Percentiles rank a stretch among this genome's conserved stretches.
phyloP scores from a whole-genome alignment of 352 stramenopile genomes.

The Phytophthora pisi region DNA sequence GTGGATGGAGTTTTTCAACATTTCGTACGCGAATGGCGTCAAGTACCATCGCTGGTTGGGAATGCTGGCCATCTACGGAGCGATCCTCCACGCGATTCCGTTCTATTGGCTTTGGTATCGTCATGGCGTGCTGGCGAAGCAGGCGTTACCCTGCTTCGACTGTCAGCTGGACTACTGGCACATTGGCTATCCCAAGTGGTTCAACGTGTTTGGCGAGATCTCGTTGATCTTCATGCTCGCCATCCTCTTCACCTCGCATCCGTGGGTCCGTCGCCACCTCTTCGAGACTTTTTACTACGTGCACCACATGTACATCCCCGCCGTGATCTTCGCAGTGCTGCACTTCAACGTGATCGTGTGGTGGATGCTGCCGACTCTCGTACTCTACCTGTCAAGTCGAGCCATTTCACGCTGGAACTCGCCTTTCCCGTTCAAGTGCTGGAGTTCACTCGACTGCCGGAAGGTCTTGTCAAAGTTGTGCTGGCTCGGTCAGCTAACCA shows the following conservation, averaged over 20 bases:
- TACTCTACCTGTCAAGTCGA: slow-evolving; percentile 59
- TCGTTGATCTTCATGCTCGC: slow-evolving; percentile 51
- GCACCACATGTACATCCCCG: slow-evolving; percentile 61
- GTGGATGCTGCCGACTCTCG: slow-evolving; percentile 56
- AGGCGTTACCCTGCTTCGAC: slow-evolving; percentile 58
- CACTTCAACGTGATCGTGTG: slow-evolving; percentile 57
- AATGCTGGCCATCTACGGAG: slow-evolving; percentile 42
- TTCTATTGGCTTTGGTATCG: slow-evolving; percentile 59
- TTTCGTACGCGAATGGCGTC: slow-evolving; percentile 65
- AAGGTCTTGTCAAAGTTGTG: slow-evolving; percentile 55
- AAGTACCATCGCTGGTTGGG: slow-evolving; percentile 74
- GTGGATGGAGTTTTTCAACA: slow-evolving; percentile 71
- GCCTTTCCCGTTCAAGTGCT: slow-evolving; percentile 39
- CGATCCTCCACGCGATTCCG: slow-evolving; percentile 42
- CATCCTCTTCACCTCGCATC: slow-evolving; percentile 49
- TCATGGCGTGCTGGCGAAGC: slow-evolving; percentile 37
- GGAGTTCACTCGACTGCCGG: slow-evolving; percentile 36
- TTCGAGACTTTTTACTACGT: slow-evolving; percentile 69
- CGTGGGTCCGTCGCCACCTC: slow-evolving; percentile 49
- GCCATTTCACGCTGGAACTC: slow-evolving; percentile 53
- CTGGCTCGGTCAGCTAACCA: slow-evolving; percentile 32
- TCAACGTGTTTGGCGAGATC: slow-evolving; percentile 71
- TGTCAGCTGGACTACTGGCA: slow-evolving; percentile 49
- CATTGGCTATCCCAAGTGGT: slow-evolving; percentile 52
- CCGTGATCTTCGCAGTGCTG: slow-evolving; percentile 53